These are phyloP conservation scores for Fraxinus baroniana DNA, from an alignment of 305 asterid genomes.

Conservation along the genomic window DNA sequence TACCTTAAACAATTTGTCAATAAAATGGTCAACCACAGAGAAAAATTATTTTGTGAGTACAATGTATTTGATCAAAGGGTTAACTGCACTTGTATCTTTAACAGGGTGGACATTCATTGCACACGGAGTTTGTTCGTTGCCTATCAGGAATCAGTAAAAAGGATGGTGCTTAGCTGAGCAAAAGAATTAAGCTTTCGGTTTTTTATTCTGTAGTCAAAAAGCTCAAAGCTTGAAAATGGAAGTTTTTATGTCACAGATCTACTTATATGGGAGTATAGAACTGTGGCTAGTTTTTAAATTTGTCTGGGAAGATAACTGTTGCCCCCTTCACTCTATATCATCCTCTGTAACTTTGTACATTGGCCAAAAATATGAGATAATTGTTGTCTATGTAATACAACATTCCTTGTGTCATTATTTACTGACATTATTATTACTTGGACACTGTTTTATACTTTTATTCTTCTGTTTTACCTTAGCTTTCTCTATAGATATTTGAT, in stretches of 20 bases:
- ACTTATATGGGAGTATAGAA: neutral
- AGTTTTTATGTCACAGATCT: neutral
- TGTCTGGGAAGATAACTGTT: neutral
- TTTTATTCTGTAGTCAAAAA: neutral
- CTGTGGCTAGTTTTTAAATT: neutral
- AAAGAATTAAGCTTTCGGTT: neutral
- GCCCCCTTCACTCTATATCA: neutral
- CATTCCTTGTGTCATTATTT: neutral
- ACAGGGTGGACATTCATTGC: slow-evolving; percentile 91
- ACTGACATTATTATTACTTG: neutral
- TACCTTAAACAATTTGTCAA: neutral
- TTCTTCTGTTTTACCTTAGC: neutral
- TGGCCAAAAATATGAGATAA: neutral
- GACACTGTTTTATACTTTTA: neutral
- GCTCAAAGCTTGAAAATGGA: slow-evolving; percentile 3
- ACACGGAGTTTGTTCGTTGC: slow-evolving; percentile 63
- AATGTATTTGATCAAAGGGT: neutral
- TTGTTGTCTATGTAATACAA: neutral
- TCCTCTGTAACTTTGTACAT: neutral
- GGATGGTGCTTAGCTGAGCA: neutral
- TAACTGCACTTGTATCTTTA: slow-evolving; percentile 11
- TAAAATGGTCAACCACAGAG: neutral
- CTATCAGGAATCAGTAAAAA: slow-evolving; percentile 30
- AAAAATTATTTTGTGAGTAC: neutral
- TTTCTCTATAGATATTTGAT: neutral